Evolutionary conservation across 139 green algal genomes (phyloP).

Genomic region (Spirogloea muscicola): DNA sequence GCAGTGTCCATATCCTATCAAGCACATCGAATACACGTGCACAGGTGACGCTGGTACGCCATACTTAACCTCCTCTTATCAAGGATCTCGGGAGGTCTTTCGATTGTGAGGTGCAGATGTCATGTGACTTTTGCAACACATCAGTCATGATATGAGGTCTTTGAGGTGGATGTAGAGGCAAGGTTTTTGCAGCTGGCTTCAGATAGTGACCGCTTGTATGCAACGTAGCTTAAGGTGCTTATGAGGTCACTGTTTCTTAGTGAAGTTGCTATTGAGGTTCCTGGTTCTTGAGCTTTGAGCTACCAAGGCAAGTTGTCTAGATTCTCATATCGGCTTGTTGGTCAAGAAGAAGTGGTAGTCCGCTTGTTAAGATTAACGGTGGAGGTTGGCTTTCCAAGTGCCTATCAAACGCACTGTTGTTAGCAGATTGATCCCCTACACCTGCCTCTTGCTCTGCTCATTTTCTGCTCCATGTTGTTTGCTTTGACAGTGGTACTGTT

Average conservation of each 20-base stretch:
- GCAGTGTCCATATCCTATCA: conserved; percentile 32
- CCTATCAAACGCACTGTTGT: too few species aligned
- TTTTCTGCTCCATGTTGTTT: background rate
- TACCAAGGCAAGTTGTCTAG: too few species aligned
- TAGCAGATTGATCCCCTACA: too few species aligned
- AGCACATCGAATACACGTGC: conserved; percentile 36
- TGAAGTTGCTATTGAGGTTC: too few species aligned
- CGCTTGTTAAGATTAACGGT: too few species aligned
- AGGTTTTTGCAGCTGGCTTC: background rate
- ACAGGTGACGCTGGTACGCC: conserved; percentile 17
- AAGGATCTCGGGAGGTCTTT: background rate
- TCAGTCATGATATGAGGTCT: background rate
- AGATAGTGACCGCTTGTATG: background rate
- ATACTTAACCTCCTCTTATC: background rate
- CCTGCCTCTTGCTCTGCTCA: too few species aligned
- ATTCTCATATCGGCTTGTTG: too few species aligned
- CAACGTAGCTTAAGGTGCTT: background rate
- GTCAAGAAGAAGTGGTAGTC: too few species aligned
- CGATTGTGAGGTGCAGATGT: background rate
- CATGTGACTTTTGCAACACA: background rate
- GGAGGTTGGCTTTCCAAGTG: too few species aligned
- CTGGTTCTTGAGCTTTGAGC: too few species aligned
- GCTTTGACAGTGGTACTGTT: conserved; percentile 21
- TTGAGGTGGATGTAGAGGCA: background rate
- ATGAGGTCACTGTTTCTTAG: too few species aligned